These are phyloP conservation scores for Moricandia moricandioides DNA, from an alignment of 345 rosid genomes.

Conservation along the genomic window DNA sequence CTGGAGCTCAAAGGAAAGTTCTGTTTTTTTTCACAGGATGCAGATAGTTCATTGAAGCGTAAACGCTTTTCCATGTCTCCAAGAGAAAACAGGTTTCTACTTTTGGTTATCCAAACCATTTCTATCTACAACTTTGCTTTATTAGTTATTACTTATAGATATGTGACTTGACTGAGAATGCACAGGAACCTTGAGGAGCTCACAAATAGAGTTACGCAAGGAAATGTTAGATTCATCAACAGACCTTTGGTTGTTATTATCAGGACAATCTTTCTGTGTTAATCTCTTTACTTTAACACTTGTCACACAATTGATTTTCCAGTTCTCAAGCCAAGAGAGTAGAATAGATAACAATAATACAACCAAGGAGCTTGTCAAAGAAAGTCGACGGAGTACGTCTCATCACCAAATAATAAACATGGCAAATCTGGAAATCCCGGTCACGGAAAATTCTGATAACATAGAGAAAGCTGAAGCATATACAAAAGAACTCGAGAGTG, in stretches of 20 bases:
- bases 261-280: slow-evolving; percentile 1
- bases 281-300: neutral
- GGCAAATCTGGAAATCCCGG: slow-evolving; percentile 43
- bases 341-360: slow-evolving; percentile 15
- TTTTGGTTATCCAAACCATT: slow-evolving; percentile 1
- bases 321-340: slow-evolving; percentile 44
- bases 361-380: slow-evolving; percentile 27
- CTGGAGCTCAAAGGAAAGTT: neutral
- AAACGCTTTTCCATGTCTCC: slow-evolving; percentile 64
- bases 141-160: neutral
- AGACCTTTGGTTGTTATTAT: neutral
- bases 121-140: neutral
- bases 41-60: slow-evolving; percentile 42
- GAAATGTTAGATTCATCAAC: slow-evolving; percentile 44
- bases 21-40: slow-evolving; percentile 43
- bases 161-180: slow-evolving; percentile 1
- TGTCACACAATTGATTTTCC: slow-evolving; percentile 25
- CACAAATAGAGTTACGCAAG: slow-evolving; percentile 9
- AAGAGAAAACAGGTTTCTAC: slow-evolving; percentile 55
- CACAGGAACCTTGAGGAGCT: slow-evolving; percentile 30
- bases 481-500: slow-evolving; percentile 76
- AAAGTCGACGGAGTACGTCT: slow-evolving; percentile 37
- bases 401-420: slow-evolving; percentile 35
- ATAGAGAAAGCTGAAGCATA: slow-evolving; percentile 79
- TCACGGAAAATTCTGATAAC: slow-evolving; percentile 49